Percentiles rank a stretch among this genome's conserved stretches.
Evolutionary conservation across 352 stramenopile species (phyloP).

Genomic region (Ophiocytium majus): DNA sequence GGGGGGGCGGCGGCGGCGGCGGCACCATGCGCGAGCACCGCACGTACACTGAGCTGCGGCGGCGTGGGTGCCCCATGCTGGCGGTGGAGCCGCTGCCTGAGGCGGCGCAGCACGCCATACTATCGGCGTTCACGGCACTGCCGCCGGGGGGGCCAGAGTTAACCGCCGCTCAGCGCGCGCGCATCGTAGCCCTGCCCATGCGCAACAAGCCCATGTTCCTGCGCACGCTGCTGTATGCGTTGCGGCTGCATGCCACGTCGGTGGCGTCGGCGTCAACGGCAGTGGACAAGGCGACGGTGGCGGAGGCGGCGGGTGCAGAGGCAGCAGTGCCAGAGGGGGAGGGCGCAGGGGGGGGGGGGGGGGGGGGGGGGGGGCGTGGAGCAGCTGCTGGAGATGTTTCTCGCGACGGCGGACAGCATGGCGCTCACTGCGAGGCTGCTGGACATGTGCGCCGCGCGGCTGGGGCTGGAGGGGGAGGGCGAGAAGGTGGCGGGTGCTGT

Average conservation of each 20-base stretch:
- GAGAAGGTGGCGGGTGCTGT: constrained; percentile 46
- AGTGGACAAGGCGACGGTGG: no score
- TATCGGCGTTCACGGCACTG: constrained; percentile 26
- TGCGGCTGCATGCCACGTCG: constrained; percentile 46
- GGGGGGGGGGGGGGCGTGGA: neutral
- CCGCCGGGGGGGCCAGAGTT: neutral
- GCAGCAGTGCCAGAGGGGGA: neutral
- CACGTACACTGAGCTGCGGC: constrained; percentile 57
- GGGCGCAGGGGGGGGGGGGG: neutral
- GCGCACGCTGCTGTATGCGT: constrained; percentile 57
- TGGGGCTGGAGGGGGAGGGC: constrained; percentile 39
- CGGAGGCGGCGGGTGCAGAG: neutral
- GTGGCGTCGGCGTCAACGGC: no score
- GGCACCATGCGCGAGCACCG: constrained; percentile 42
- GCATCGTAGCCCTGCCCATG: constrained; percentile 38
- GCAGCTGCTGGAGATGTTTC: constrained; percentile 37
- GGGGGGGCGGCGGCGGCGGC: neutral
- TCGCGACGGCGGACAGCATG: constrained; percentile 40
- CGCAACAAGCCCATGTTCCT: constrained; percentile 58
- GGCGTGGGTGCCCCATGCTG: constrained; percentile 53
- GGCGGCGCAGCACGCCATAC: constrained; percentile 57
- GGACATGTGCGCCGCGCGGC: constrained; percentile 41
- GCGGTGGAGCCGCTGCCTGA: constrained; percentile 54
- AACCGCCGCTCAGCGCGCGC: constrained; percentile 21
- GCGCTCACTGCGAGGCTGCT: constrained; percentile 47